Percentiles rank a stretch among this genome's conserved stretches.
Conservation (phyloP, 2,329 filamentous ascomycete genomes). For the Aotearoamyces nothofagi region DNA sequence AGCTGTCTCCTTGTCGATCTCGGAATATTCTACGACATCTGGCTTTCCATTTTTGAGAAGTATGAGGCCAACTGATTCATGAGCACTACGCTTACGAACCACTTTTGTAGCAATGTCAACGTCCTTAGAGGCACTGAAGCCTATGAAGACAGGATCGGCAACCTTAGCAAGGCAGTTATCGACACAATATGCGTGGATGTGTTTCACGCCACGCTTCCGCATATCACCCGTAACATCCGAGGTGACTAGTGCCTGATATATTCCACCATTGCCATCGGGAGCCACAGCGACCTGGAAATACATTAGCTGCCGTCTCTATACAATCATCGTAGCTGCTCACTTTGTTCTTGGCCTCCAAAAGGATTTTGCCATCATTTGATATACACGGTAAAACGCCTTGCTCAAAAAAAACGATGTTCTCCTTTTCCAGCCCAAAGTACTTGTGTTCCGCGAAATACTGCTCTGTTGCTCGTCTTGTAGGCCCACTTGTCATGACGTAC, state of each 20-base stretch:
- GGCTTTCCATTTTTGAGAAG: constrained; percentile 90
- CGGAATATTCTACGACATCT: constrained; percentile 96
- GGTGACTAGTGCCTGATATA: constrained; percentile 81
- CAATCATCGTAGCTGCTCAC: constrained; percentile 25
- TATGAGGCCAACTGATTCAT: constrained; percentile 90
- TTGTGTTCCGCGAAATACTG: constrained; percentile 79
- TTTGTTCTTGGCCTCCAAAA: constrained; percentile 80
- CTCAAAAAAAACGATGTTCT: constrained; percentile 87
- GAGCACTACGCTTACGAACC: constrained; percentile 94
- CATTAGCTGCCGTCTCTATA: too few species aligned
- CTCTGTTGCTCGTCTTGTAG: constrained; percentile 83
- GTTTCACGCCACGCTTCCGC: constrained; percentile 75
- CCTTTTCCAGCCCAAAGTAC: constrained; percentile 77
- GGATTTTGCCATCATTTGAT: constrained; percentile 92
- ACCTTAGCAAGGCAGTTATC: constrained; percentile 99
- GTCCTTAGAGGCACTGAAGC: constrained; percentile 73
- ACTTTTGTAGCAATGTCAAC: constrained; percentile 98
- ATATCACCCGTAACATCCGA: constrained; percentile 77
- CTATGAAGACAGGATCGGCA: constrained; percentile 91
- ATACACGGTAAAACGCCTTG: constrained; percentile 95
- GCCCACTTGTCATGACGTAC: constrained; percentile 99
- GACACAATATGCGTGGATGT: constrained; percentile 95
- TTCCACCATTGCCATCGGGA: constrained; percentile 90
- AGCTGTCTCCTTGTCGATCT: constrained; percentile 81
- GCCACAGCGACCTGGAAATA: constrained; percentile 60